phyloP scores from a whole-genome alignment of 306 rosid species.

The Inga oerstediana region DNA sequence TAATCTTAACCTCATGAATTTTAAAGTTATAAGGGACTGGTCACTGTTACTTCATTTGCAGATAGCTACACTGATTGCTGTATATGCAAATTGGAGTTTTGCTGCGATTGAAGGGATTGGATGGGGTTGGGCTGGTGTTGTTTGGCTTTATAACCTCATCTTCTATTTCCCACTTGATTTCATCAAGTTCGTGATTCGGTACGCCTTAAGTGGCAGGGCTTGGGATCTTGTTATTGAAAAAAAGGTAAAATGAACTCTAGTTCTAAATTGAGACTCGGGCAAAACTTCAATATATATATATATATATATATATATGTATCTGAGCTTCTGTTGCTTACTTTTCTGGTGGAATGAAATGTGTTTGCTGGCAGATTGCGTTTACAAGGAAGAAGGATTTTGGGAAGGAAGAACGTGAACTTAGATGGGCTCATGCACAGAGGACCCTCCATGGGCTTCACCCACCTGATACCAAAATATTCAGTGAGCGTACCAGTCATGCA shows the following conservation, averaged over 20 bases:
- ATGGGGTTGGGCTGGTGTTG: conserved; percentile 93
- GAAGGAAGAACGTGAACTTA: conserved; percentile 81
- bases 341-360: not conserved
- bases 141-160: conserved; percentile 83
- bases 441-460: conserved; percentile 91
- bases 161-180: conserved; percentile 80
- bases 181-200: conserved; percentile 68
- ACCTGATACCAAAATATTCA: conserved; percentile 64
- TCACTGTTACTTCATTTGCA: conserved; percentile 35
- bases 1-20: not conserved
- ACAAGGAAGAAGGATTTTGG: conserved; percentile 82
- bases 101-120: conserved; percentile 82
- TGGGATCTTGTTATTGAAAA: conserved; percentile 89
- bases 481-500: conserved; percentile 49
- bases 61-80: conserved; percentile 83
- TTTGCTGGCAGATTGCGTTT: conserved; percentile 61
- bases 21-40: not conserved
- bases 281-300: too few species aligned
- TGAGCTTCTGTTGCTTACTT: not conserved
- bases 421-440: conserved; percentile 84
- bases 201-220: conserved; percentile 78
- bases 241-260: conserved; percentile 50
- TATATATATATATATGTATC: too few species aligned
- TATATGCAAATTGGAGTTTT: conserved; percentile 77
- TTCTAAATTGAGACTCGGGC: not conserved